Percentiles rank a stretch among this genome's conserved stretches.
phyloP scores from a whole-genome alignment of 345 rosid species.

The Erodium maritimum region DNA sequence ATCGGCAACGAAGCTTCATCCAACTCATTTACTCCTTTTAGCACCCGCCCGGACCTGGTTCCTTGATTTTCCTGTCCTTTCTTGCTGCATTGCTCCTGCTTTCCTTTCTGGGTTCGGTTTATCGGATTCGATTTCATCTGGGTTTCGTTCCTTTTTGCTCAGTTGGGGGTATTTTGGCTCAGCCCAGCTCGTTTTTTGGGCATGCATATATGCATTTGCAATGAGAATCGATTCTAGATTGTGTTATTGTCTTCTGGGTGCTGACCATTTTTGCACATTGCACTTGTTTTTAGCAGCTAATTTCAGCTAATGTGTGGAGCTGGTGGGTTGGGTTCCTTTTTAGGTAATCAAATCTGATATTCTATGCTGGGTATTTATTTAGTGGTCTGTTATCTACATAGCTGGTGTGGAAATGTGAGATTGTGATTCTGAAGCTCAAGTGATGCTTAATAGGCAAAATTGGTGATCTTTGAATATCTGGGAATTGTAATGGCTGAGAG shows the following conservation, averaged over 20 bases:
- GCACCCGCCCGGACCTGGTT: neutral
- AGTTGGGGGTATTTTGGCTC: neutral
- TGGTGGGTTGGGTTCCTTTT: neutral
- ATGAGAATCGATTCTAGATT: too few species aligned
- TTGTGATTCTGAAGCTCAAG: neutral
- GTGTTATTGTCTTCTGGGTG: neutral
- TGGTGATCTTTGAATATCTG: neutral
- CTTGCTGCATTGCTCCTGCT: neutral
- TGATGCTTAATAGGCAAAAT: neutral
- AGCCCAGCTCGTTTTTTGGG: neutral
- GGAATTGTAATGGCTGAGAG: conserved; percentile 43
- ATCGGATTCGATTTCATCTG: neutral
- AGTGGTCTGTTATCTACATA: too few species aligned
- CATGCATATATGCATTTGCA: too few species aligned
- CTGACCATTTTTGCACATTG: neutral
- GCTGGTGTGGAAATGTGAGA: too few species aligned
- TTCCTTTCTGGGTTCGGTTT: neutral
- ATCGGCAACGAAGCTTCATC: neutral
- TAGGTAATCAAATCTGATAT: too few species aligned
- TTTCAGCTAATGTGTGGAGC: neutral
- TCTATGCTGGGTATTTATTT: too few species aligned
- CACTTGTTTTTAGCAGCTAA: neutral
- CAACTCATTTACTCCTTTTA: too few species aligned
- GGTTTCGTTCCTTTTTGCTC: neutral
- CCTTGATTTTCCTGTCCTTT: neutral